Percentiles rank a stretch among this genome's conserved stretches.
Conservation (phyloP, 2,329 filamentous ascomycete species). For the Alternaria panax region DNA sequence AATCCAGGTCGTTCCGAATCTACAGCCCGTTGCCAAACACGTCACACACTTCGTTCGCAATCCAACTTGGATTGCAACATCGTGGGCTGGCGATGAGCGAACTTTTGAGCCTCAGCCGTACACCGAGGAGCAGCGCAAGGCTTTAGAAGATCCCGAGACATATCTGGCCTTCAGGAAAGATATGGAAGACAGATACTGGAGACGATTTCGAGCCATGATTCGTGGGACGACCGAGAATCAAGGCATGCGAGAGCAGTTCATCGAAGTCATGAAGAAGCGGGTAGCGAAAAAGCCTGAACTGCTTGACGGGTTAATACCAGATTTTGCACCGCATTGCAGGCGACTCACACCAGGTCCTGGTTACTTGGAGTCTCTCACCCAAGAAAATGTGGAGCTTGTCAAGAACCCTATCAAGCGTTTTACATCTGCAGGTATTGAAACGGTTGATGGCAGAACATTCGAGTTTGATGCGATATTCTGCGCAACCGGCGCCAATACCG, state of each 20-base stretch:
- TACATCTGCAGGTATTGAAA: slow-evolving; percentile 49
- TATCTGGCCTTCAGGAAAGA: slow-evolving; percentile 62
- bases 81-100: slow-evolving; percentile 57
- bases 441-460: slow-evolving; percentile 47
- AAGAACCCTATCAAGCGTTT: slow-evolving; percentile 51
- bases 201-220: slow-evolving; percentile 52
- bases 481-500: slow-evolving; percentile 69
- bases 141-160: slow-evolving; percentile 66
- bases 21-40: slow-evolving; percentile 61
- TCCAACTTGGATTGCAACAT: slow-evolving; percentile 66
- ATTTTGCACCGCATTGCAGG: slow-evolving; percentile 44
- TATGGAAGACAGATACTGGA: slow-evolving; percentile 66
- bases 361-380: slow-evolving; percentile 52
- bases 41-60: slow-evolving; percentile 62
- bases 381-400: slow-evolving; percentile 53
- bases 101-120: slow-evolving; percentile 55
- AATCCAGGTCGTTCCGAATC: slow-evolving; percentile 68
- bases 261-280: slow-evolving; percentile 49
- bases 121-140: slow-evolving; percentile 60
- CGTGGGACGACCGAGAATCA: slow-evolving; percentile 48
- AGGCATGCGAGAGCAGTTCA: slow-evolving; percentile 41
- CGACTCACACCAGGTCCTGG: slow-evolving; percentile 47
- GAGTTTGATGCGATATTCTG: slow-evolving; percentile 62
- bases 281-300: slow-evolving; percentile 51
- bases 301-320: slow-evolving; percentile 53